Conservation (phyloP, 176 grass and related monocot genomes). For the Aegilops longissima region DNA sequence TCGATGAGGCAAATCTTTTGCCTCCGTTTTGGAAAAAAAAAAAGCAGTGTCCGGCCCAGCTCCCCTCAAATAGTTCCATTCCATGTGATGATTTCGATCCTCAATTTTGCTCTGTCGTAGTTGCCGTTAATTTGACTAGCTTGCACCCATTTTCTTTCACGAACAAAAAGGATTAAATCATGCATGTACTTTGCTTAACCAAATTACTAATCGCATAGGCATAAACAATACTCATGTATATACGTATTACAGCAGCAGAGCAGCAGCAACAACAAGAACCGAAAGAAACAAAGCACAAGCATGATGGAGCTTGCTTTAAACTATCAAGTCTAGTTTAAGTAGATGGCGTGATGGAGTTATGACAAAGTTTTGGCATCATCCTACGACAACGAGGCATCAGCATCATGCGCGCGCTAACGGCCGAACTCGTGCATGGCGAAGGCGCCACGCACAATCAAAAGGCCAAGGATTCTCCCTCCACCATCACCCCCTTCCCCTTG, state of each 20-base stretch:
- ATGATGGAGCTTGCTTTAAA: background rate
- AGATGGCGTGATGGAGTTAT: background rate
- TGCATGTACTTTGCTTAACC: background rate
- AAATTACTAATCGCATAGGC: background rate
- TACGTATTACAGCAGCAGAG: no score
- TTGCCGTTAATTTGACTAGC: background rate
- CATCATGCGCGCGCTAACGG: constrained; percentile 40
- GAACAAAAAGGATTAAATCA: background rate
- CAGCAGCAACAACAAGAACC: background rate
- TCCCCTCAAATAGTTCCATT: constrained; percentile 3
- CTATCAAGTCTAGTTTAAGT: no score
- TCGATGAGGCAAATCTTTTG: no score
- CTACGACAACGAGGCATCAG: no score
- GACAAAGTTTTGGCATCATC: constrained; percentile 61
- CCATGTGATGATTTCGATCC: constrained; percentile 20
- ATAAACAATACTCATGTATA: background rate
- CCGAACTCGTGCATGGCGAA: constrained; percentile 44
- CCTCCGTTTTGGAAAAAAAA: no score
- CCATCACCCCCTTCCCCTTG: no score
- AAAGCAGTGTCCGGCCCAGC: no score
- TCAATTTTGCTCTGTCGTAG: background rate
- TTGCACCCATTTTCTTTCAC: background rate
- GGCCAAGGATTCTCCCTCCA: constrained; percentile 29
- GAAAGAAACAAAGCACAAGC: background rate
- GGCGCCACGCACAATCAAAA: background rate